Conservation (phyloP, 2,329 filamentous ascomycete genomes). For the Diaporthe destruens region DNA sequence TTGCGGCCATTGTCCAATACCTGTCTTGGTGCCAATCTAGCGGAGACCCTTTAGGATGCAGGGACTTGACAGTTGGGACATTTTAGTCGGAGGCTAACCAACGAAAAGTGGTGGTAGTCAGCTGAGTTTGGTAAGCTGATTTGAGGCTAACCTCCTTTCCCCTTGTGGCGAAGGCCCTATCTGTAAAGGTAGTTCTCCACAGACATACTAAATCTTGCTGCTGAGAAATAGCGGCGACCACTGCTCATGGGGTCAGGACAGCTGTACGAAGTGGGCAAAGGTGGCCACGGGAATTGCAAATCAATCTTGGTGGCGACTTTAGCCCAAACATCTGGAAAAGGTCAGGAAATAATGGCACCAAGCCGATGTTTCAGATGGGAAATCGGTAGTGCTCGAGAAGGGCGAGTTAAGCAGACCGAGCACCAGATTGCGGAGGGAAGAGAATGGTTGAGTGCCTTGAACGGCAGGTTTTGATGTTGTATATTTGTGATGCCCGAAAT, state of each 20-base stretch:
- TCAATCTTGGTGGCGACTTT: neutral
- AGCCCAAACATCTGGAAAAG: neutral
- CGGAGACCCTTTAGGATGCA: neutral
- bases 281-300: conserved; percentile 2
- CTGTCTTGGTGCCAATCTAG: neutral
- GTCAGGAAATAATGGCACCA: neutral
- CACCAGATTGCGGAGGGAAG: neutral
- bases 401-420: neutral
- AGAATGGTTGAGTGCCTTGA: neutral
- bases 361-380: neutral
- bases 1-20: neutral
- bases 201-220: neutral
- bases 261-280: neutral
- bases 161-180: neutral
- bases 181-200: conserved; percentile 2
- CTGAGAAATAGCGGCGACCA: conserved; percentile 17
- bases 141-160: conserved; percentile 12
- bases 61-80: neutral
- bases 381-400: neutral
- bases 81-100: neutral
- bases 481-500: neutral
- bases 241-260: conserved; percentile 6
- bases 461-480: neutral
- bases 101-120: conserved; percentile 6
- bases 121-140: conserved; percentile 17